Conservation (phyloP, 352 stramenopile genomes). For the Phytopythium delawarense region DNA sequence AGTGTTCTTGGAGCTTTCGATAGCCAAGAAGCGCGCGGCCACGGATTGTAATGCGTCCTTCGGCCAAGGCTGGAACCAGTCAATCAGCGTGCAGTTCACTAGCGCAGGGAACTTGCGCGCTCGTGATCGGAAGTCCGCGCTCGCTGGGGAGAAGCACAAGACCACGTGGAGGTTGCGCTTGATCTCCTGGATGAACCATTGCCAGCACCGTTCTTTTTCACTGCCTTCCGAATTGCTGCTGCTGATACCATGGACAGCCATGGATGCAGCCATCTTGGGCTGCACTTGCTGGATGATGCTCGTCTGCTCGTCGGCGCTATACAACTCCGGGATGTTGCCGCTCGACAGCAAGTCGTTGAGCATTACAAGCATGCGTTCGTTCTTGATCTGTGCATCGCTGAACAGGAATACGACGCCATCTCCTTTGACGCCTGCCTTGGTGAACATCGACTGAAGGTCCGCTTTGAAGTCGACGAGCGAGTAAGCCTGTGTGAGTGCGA, state of each 20-base stretch:
- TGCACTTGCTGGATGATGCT: constrained; percentile 87
- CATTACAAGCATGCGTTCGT: constrained; percentile 94
- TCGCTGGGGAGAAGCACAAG: constrained; percentile 93
- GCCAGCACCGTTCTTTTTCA: constrained; percentile 92
- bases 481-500: constrained; percentile 90
- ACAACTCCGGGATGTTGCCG: constrained; percentile 92
- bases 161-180: constrained; percentile 93
- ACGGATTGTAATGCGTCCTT: constrained; percentile 90
- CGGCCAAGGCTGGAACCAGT: constrained; percentile 93
- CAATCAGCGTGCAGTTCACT: constrained; percentile 92
- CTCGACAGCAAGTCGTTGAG: constrained; percentile 93
- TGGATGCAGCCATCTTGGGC: constrained; percentile 74
- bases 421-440: constrained; percentile 90
- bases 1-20: constrained; percentile 14
- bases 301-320: constrained; percentile 88
- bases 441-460: constrained; percentile 90
- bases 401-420: constrained; percentile 91
- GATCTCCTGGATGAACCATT: constrained; percentile 90
- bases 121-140: constrained; percentile 81
- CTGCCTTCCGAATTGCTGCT: constrained; percentile 12
- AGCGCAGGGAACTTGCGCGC: constrained; percentile 92
- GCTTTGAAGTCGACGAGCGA: constrained; percentile 93
- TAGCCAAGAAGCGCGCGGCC: constrained; percentile 72
- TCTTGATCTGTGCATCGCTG: constrained; percentile 92
- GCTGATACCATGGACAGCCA: constrained; percentile 12